Conservation (phyloP, 495 filamentous ascomycete genomes). For the Trichodelitschia bisporula region DNA sequence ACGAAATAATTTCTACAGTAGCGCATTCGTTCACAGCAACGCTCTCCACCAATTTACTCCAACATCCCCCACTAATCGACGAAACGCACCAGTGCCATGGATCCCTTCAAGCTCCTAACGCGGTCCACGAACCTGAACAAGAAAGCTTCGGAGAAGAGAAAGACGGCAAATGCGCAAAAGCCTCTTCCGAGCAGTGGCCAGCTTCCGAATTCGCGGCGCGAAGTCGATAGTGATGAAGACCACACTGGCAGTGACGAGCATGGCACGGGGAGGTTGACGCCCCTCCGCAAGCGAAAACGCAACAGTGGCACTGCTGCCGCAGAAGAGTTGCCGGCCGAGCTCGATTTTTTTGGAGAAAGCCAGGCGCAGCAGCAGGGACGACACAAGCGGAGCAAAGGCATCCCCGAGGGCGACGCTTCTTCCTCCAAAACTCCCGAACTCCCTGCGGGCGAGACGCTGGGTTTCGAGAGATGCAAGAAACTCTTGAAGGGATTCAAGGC, state of each 20-base stretch:
- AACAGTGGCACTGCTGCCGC: neutral
- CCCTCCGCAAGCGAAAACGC: too few species aligned
- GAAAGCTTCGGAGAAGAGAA: conserved; percentile 12
- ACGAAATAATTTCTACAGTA: too few species aligned
- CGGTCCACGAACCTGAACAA: conserved; percentile 27
- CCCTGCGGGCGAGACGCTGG: too few species aligned
- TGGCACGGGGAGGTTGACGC: too few species aligned
- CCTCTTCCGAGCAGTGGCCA: conserved; percentile 19
- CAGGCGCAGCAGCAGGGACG: conserved; percentile 1
- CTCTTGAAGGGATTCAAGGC: too few species aligned
- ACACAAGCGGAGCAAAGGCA: neutral
- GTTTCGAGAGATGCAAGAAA: too few species aligned
- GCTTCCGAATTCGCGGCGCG: conserved; percentile 4
- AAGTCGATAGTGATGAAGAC: conserved; percentile 16
- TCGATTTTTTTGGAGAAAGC: conserved; percentile 14
- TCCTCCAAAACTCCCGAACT: too few species aligned
- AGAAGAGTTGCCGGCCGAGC: conserved; percentile 4
- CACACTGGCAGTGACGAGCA: neutral
- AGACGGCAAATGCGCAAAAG: conserved; percentile 25
- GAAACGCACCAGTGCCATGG: too few species aligned
- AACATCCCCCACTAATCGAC: too few species aligned
- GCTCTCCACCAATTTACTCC: too few species aligned
- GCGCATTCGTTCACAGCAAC: too few species aligned
- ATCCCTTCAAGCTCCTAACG: conserved; percentile 42
- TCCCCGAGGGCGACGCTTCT: too few species aligned